phyloP scores from a whole-genome alignment of 139 green algal genomes.

The Micractinium sp. region DNA sequence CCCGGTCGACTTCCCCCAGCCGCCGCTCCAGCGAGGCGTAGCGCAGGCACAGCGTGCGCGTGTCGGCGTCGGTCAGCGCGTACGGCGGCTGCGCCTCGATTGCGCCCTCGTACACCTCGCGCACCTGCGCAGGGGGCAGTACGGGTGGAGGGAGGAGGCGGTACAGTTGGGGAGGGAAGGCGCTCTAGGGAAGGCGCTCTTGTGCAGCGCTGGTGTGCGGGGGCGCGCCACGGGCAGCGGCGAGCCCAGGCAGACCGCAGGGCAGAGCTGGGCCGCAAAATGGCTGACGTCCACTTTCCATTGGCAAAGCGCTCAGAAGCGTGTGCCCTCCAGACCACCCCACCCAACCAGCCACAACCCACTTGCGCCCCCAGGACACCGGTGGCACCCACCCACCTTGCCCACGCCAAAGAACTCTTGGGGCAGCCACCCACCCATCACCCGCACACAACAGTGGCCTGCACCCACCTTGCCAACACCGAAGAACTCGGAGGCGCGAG shows the following conservation, averaged over 20 bases:
- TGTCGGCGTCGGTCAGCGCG: conserved; percentile 77
- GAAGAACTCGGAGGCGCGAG: conserved; percentile 91
- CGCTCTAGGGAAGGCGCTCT: neutral
- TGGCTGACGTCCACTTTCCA: too few relatives aligned
- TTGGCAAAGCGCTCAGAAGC: too few relatives aligned
- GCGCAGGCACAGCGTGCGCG: conserved; percentile 79
- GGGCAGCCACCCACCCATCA: too few relatives aligned
- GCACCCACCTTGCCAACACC: conserved; percentile 89
- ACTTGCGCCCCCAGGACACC: too few relatives aligned
- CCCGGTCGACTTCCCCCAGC: conserved; percentile 96
- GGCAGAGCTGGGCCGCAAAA: too few relatives aligned
- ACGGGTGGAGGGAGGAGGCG: too few relatives aligned
- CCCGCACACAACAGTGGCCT: too few relatives aligned
- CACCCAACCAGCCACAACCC: too few relatives aligned
- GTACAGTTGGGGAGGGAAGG: neutral
- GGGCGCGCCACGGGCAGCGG: too few relatives aligned
- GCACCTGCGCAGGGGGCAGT: conserved; percentile 61
- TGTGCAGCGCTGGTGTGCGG: neutral
- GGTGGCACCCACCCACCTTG: too few relatives aligned
- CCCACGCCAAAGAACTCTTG: conserved; percentile 96
- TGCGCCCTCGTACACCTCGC: conserved; percentile 93
- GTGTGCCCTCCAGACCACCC: too few relatives aligned
- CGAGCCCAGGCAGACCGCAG: too few relatives aligned
- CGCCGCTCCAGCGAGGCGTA: conserved; percentile 89
- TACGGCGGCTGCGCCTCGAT: conserved; percentile 84